Evolutionary conservation across 2,329 filamentous ascomycete species (phyloP).

Genomic region (Metarhizium brunneum): DNA sequence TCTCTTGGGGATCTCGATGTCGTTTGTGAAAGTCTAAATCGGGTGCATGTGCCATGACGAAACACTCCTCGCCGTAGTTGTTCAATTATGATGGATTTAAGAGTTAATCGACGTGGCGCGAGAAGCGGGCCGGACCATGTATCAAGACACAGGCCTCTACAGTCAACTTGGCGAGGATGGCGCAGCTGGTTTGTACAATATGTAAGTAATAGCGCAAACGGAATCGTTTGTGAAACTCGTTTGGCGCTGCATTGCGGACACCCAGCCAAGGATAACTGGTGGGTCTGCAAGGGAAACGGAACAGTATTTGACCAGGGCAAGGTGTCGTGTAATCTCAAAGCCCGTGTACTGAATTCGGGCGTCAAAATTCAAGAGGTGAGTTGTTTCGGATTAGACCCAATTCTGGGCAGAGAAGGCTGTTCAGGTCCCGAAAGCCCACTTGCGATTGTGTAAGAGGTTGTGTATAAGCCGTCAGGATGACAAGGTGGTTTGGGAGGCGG

Average conservation of each 20-base stretch:
- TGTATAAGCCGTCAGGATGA: background rate
- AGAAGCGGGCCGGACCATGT: background rate
- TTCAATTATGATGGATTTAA: background rate
- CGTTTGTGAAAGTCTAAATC: slow-evolving; percentile 36
- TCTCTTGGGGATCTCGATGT: slow-evolving; percentile 38
- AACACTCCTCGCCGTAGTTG: background rate
- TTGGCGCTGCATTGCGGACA: background rate
- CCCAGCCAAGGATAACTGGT: background rate
- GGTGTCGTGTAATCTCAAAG: background rate
- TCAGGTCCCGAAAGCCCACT: background rate
- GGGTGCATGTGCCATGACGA: slow-evolving; percentile 32
- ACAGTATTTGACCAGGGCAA: background rate
- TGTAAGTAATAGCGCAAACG: background rate
- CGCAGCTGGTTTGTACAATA: background rate
- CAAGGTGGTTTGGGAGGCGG: background rate
- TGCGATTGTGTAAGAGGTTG: background rate
- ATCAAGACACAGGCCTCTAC: background rate
- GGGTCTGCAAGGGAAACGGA: background rate
- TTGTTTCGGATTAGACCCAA: background rate
- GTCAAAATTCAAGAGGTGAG: background rate
- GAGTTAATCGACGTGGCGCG: background rate
- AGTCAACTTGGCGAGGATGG: background rate
- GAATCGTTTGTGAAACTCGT: background rate
- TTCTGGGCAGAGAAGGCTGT: background rate
- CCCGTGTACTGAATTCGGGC: background rate